A percentile compares a stretch with the other conserved stretches of the same genome.
phyloP scores from a whole-genome alignment of 257 asterid species.

The Plectranthus barbatus region DNA sequence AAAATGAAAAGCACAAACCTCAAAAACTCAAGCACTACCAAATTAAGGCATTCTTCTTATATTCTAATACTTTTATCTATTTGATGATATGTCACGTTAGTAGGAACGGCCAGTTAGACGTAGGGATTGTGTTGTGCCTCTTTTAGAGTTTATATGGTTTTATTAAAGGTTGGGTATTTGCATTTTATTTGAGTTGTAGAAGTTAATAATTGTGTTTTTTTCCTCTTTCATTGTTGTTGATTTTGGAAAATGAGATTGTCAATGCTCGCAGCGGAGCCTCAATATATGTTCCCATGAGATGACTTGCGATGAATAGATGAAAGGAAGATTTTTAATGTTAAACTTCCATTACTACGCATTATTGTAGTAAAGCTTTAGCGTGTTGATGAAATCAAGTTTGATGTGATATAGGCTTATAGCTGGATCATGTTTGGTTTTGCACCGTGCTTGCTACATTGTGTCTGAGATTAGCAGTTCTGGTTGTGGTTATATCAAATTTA shows the following conservation, averaged over 20 bases:
- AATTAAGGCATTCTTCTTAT: constrained; percentile 39
- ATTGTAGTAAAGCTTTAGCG: not conserved
- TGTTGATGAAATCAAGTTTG: too few relatives aligned
- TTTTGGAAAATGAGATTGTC: not conserved
- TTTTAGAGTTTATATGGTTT: not conserved
- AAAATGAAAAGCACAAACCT: constrained; percentile 29
- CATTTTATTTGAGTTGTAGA: not conserved
- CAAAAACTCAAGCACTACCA: constrained; percentile 58
- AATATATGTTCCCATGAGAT: not conserved
- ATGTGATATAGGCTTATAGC: not conserved
- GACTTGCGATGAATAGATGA: not conserved
- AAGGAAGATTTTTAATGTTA: not conserved
- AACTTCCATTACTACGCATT: not conserved
- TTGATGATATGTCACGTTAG: not conserved
- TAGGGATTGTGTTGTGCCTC: not conserved
- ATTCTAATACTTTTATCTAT: not conserved
- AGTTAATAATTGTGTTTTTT: not conserved
- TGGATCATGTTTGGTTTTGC: not conserved
- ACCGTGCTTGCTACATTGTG: not conserved
- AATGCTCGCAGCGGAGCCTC: not conserved
- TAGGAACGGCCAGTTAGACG: not conserved
- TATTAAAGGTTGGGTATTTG: not conserved
- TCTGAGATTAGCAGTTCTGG: not conserved
- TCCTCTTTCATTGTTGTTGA: not conserved
- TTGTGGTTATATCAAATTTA: too few relatives aligned